A percentile compares a stretch with the other conserved stretches of the same genome.
These are phyloP conservation scores for Passiflora organensis DNA, from an alignment of 345 rosid species.

Conservation along the genomic window DNA sequence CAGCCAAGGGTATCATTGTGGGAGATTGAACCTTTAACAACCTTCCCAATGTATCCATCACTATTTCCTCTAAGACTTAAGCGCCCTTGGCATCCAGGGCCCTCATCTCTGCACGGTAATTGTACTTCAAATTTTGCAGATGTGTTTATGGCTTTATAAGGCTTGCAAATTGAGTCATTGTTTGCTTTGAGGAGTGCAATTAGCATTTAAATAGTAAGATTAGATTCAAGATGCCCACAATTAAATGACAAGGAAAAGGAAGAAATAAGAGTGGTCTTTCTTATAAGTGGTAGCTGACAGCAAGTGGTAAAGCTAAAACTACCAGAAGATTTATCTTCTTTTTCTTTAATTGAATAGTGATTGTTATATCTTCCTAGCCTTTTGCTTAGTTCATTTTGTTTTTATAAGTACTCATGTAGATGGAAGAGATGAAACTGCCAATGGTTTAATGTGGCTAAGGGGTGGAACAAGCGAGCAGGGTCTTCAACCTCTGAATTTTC, in stretches of 20 bases:
- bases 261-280: too few species aligned
- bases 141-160: conserved; percentile 1
- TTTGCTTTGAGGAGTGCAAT: neutral
- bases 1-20: conserved; percentile 72
- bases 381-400: too few species aligned
- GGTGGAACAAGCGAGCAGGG: conserved; percentile 65
- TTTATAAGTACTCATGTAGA: conserved; percentile 30
- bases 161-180: conserved; percentile 1
- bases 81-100: conserved; percentile 70
- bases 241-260: too few species aligned
- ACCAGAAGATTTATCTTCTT: too few species aligned
- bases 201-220: too few species aligned
- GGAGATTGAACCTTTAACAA: conserved; percentile 80
- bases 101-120: conserved; percentile 51
- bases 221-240: too few species aligned
- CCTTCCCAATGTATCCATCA: conserved; percentile 83
- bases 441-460: conserved; percentile 53
- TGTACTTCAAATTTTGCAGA: conserved; percentile 7
- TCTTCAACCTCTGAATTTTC: conserved; percentile 50
- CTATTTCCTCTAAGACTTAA: conserved; percentile 63
- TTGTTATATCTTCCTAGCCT: too few species aligned
- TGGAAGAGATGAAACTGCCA: conserved; percentile 47
- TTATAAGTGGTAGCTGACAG: too few species aligned
- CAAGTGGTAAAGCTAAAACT: too few species aligned
- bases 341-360: too few species aligned